These are phyloP conservation scores for Fraxinus quadrangulata DNA, from an alignment of 257 asterid genomes.

Conservation along the genomic window DNA sequence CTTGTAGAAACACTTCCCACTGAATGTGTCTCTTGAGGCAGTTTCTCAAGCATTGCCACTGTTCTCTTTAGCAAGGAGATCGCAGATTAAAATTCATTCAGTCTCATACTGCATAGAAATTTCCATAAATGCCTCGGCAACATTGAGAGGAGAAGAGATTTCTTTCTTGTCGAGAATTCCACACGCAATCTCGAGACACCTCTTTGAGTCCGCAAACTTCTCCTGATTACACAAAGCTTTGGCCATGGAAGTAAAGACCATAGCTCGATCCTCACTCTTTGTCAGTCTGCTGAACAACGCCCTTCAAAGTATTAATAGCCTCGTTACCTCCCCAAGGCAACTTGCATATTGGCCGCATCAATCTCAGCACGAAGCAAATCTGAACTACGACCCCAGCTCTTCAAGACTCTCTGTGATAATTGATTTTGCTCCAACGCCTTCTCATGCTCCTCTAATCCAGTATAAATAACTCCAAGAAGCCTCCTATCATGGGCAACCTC, in stretches of 20 bases:
- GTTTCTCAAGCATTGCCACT: constrained; percentile 62
- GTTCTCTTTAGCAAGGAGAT: constrained; percentile 65
- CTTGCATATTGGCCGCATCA: constrained; percentile 91
- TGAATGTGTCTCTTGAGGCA: constrained; percentile 87
- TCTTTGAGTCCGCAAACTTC: constrained; percentile 68
- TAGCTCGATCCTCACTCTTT: constrained; percentile 73
- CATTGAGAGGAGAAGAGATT: constrained; percentile 53
- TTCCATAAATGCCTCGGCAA: constrained; percentile 74
- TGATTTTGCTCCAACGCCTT: constrained; percentile 85
- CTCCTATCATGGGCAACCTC: constrained; percentile 89
- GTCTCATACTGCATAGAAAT: constrained; percentile 76
- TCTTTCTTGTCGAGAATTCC: constrained; percentile 73
- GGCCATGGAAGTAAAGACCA: constrained; percentile 77
- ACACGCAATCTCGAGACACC: constrained; percentile 70
- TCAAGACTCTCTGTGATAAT: constrained; percentile 69
- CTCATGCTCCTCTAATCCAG: constrained; percentile 79
- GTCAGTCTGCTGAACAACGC: constrained; percentile 70
- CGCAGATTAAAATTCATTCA: constrained; percentile 80
- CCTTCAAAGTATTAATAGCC: constrained; percentile 74
- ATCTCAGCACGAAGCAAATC: constrained; percentile 88
- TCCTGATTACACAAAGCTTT: constrained; percentile 75
- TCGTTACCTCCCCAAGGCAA: constrained; percentile 77
- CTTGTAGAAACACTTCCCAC: constrained; percentile 86
- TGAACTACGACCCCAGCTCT: constrained; percentile 76
- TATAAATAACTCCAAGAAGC: constrained; percentile 80